A percentile compares a stretch with the other conserved stretches of the same genome.
phyloP scores from a whole-genome alignment of 1,284 basidiomycete species.

The Cryptococcus sp. region DNA sequence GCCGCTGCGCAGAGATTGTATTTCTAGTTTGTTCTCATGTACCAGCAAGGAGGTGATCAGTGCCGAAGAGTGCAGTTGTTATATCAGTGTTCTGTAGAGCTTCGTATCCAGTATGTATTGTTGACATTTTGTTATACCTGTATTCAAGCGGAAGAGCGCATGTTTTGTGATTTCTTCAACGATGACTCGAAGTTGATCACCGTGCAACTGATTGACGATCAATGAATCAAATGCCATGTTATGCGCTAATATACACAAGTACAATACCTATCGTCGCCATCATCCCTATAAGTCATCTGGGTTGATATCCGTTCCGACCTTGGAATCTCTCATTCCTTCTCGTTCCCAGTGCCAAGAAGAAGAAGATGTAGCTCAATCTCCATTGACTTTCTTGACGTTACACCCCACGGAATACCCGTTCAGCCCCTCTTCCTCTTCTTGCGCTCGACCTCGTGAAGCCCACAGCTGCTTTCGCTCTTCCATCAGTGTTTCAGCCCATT shows the following conservation, averaged over 20 bases:
- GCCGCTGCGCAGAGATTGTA: constrained; percentile 46
- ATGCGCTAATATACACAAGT: constrained; percentile 16
- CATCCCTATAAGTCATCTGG: not conserved
- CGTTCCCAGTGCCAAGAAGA: no score
- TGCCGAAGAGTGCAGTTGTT: no score
- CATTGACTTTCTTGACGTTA: constrained; percentile 8
- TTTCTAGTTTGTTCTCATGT: constrained; percentile 27
- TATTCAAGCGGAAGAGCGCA: no score
- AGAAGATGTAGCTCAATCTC: constrained; percentile 1
- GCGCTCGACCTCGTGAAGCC: constrained; percentile 38
- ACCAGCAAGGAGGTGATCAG: no score
- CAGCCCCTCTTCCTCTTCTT: constrained; percentile 40
- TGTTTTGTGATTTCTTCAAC: no score
- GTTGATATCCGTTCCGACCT: no score
- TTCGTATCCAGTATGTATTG: not conserved
- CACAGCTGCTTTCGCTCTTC: constrained; percentile 57
- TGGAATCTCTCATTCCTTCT: not conserved
- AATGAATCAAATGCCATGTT: not conserved
- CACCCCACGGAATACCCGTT: constrained; percentile 25
- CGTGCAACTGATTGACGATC: not conserved
- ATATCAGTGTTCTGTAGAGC: not conserved
- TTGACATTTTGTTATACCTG: no score
- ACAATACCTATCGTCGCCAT: not conserved
- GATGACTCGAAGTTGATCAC: no score
- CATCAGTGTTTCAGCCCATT: constrained; percentile 70